A percentile compares a stretch with the other conserved stretches of the same genome.
These are phyloP conservation scores for Aspergillus ruber DNA, from an alignment of 2,329 filamentous ascomycete species.

Conservation along the genomic window DNA sequence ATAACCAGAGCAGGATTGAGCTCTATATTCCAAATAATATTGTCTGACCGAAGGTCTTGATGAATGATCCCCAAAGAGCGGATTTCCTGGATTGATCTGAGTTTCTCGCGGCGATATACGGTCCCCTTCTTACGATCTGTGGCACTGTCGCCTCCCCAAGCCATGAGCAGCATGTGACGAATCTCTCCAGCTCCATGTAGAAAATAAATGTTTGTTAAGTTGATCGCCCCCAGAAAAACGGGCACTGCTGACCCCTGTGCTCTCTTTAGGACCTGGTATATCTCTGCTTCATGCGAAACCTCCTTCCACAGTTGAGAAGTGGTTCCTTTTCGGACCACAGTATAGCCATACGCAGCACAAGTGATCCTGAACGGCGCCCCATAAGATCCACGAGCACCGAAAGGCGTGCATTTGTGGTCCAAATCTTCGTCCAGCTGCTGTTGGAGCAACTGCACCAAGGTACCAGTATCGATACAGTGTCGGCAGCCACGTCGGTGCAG, in stretches of 20 bases:
- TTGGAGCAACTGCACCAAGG: constrained; percentile 16
- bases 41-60: neutral
- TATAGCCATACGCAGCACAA: constrained; percentile 19
- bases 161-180: neutral
- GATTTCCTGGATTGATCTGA: neutral
- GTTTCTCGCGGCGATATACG: neutral
- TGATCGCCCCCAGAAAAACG: constrained; percentile 9
- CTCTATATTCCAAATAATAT: neutral
- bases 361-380: constrained; percentile 25
- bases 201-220: constrained; percentile 5
- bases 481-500: constrained; percentile 10
- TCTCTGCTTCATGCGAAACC: constrained; percentile 5
- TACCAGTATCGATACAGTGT: constrained; percentile 11
- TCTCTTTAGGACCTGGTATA: constrained; percentile 4
- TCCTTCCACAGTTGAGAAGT: constrained; percentile 5
- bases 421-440: constrained; percentile 20
- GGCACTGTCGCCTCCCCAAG: neutral
- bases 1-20: neutral
- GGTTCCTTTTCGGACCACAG: constrained; percentile 25
- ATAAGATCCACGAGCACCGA: constrained; percentile 17
- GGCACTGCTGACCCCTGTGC: constrained; percentile 7
- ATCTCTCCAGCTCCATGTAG: neutral
- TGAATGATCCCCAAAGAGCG: neutral
- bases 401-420: constrained; percentile 18
- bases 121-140: neutral